Conservation (phyloP, 192 early-diverging fungal genomes). For the Umbelopsis sp. region DNA sequence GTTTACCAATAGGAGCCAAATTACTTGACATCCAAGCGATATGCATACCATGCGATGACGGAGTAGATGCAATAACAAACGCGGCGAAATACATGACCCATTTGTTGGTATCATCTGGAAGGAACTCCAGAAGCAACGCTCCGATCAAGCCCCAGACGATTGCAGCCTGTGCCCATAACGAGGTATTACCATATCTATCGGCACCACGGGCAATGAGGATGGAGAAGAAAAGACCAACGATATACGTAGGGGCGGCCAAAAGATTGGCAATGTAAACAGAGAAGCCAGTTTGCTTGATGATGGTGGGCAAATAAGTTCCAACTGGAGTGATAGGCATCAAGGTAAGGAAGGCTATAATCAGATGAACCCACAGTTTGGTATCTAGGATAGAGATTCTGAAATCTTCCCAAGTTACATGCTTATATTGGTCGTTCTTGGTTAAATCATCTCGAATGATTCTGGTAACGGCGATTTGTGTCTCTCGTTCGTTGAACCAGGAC, state of each 20-base stretch:
- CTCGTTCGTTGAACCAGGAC: constrained; percentile 56
- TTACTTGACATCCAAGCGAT: constrained; percentile 36
- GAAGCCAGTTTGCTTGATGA: constrained; percentile 32
- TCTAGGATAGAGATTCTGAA: constrained; percentile 23
- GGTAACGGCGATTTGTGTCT: constrained; percentile 58
- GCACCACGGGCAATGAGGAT: constrained; percentile 16
- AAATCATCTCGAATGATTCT: constrained; percentile 65
- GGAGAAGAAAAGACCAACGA: constrained; percentile 29
- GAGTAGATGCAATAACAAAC: constrained; percentile 35
- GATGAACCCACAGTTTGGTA: constrained; percentile 28
- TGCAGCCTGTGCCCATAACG: constrained; percentile 6
- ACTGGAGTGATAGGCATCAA: constrained; percentile 27
- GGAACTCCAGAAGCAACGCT: constrained; percentile 28
- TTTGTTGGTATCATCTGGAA: constrained; percentile 42
- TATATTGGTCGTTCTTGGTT: constrained; percentile 48
- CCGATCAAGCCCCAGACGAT: constrained; percentile 31
- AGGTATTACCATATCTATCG: constrained; percentile 23
- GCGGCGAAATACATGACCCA: constrained; percentile 42
- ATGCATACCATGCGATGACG: constrained; percentile 23
- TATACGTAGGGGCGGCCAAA: constrained; percentile 32
- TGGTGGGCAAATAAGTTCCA: constrained; percentile 25
- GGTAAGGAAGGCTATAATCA: constrained; percentile 17
- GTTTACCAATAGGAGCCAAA: constrained; percentile 32
- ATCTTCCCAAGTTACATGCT: constrained; percentile 24
- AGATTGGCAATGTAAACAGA: constrained; percentile 27